Evolutionary conservation across 2,329 filamentous ascomycete genomes (phyloP).

Genomic region (Aspergillaceae sp.): DNA sequence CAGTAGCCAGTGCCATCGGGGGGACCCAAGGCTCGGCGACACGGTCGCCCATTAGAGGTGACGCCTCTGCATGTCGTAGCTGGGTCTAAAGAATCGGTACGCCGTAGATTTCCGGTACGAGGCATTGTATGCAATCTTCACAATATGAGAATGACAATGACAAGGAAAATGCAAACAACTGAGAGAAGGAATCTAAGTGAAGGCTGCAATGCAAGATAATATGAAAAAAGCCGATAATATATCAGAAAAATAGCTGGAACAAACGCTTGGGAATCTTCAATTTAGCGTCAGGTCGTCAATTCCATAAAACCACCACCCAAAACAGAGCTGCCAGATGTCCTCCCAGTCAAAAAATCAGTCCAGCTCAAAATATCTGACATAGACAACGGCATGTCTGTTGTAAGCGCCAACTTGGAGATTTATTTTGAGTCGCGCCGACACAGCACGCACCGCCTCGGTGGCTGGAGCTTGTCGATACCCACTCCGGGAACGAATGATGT

Average conservation of each 20-base stretch:
- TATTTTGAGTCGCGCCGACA: too few relatives aligned
- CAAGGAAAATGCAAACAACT: neutral
- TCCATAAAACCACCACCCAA: neutral
- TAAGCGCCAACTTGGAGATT: too few relatives aligned
- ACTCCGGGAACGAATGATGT: too few relatives aligned
- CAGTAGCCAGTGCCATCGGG: slow-evolving; percentile 53
- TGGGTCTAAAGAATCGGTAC: slow-evolving; percentile 78
- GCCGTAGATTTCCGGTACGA: slow-evolving; percentile 58
- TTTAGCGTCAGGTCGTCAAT: neutral
- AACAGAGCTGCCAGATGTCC: neutral
- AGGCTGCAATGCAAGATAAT: neutral
- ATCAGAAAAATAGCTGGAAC: neutral
- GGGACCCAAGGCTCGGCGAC: slow-evolving; percentile 60
- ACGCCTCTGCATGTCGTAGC: slow-evolving; percentile 80
- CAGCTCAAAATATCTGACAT: neutral
- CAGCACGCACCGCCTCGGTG: slow-evolving; percentile 20
- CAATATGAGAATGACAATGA: neutral
- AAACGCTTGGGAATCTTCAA: neutral
- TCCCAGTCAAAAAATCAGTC: neutral
- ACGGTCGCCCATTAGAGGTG: slow-evolving; percentile 72
- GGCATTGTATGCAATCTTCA: slow-evolving; percentile 44
- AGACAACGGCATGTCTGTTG: neutral
- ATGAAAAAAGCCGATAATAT: neutral
- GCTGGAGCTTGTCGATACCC: slow-evolving; percentile 4
- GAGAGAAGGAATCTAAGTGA: too few relatives aligned